Base-by-base conservation (phyloP, 768 basidiomycete species). In the Tylopilus felleus region DNA sequence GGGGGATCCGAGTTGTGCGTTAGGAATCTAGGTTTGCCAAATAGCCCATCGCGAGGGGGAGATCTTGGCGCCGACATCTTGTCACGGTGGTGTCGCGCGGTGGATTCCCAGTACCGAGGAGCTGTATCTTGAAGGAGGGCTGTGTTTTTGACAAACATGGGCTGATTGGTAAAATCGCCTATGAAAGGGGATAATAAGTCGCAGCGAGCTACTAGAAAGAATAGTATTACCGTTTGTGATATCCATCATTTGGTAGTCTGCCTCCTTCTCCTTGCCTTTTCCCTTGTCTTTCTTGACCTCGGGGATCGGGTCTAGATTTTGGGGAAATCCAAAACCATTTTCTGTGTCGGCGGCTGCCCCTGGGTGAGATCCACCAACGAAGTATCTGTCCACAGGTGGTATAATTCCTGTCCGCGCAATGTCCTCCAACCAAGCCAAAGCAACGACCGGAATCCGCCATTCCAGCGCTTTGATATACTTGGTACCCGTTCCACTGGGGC, bases 401-500 rank as follows among this genome's bases (percentile, higher is more conserved):
- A 90, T 65, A 2, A 43, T 46, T 1, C 88, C 90, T 0, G 70
- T 76, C 25, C 62, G 65, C 9, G 79, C 84, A 58, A 91, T 80
- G 0, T 74, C 72, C 13, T 75, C 74, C 17, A 97, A 65, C 92
- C 93, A 97, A 9, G 72, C 73, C 67, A 87, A 74, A 35, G 78
- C 75, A 21, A 95, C 76, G n/a, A 90, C 81, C 0, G 86, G 84
- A 8, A 88, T 80, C 14, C 77, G 77, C 93, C 94, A 96, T 65
- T 90, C 83, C 36, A 68, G 64, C 2, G 93, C 92, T 66, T 86
- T 91, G 16, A 85, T 80, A 47, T 81, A 90, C 65, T 97, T 96
- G 22, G 77, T 74, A 16, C 94, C 92, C 0, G 66, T 72, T 0
- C 78, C 81, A 7, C 82, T 76, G 0, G 88, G 87, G 65, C 92